Conservation (phyloP, 1,284 basidiomycete species). For the Cryptococcus maquisensis region DNA sequence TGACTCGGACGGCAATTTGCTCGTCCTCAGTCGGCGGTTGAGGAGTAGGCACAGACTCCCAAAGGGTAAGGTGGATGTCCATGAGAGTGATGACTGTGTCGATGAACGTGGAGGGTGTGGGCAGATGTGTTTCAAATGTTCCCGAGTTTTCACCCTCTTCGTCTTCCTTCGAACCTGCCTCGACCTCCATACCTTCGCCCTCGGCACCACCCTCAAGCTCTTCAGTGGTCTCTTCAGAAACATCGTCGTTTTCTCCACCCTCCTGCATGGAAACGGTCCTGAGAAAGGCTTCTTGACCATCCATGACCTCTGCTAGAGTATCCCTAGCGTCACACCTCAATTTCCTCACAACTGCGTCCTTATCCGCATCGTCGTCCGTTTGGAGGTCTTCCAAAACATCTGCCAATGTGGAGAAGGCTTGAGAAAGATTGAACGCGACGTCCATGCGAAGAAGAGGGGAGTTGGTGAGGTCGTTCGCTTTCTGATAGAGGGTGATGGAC, state of each 20-base stretch:
- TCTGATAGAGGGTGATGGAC: slow-evolving; percentile 39
- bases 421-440: slow-evolving; percentile 45
- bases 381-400: slow-evolving; percentile 44
- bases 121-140: slow-evolving; percentile 35
- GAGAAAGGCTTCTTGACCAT: slow-evolving; percentile 36
- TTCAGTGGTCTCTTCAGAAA: slow-evolving; percentile 12
- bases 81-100: slow-evolving; percentile 37
- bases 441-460: slow-evolving; percentile 38
- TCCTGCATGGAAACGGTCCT: slow-evolving; percentile 10
- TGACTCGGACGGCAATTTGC: slow-evolving; percentile 28
- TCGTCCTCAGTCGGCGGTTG: slow-evolving; percentile 28
- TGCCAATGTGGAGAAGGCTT: slow-evolving; percentile 33
- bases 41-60: slow-evolving; percentile 28
- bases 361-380: slow-evolving; percentile 2
- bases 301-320: slow-evolving; percentile 33
- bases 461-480: slow-evolving; percentile 27
- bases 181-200: slow-evolving; percentile 17
- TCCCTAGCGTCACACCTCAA: slow-evolving; percentile 30
- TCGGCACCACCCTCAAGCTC: slow-evolving; percentile 10
- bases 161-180: slow-evolving; percentile 11
- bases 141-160: slow-evolving; percentile 55
- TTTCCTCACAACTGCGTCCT: slow-evolving; percentile 17
- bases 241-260: slow-evolving; percentile 10
- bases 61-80: slow-evolving; percentile 35
- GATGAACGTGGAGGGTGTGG: slow-evolving; percentile 39